Conservation (phyloP, 2,329 filamentous ascomycete species). For the Aotearoamyces nothofagi region DNA sequence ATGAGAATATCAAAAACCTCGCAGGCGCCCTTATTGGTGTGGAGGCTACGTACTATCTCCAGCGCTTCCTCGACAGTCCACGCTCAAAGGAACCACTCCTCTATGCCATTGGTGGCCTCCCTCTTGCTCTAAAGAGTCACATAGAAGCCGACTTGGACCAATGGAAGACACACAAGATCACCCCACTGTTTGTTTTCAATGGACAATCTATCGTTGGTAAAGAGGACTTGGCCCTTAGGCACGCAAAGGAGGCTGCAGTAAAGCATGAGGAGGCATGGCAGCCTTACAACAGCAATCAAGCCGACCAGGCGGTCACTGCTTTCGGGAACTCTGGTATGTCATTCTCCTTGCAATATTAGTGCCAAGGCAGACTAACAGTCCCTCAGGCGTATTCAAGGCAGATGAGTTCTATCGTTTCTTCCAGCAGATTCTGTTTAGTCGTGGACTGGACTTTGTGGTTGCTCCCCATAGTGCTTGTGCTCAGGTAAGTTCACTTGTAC, state of each 20-base stretch:
- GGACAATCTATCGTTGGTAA: constrained; percentile 69
- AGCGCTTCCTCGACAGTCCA: constrained; percentile 55
- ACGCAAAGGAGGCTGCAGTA: constrained; percentile 47
- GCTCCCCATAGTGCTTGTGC: constrained; percentile 80
- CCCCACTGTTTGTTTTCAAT: constrained; percentile 83
- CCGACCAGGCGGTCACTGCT: constrained; percentile 66
- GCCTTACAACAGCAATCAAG: constrained; percentile 68
- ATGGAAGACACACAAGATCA: constrained; percentile 55
- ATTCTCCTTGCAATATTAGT: no score
- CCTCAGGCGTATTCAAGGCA: constrained; percentile 50
- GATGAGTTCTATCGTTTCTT: constrained; percentile 64
- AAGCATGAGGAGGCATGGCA: constrained; percentile 73
- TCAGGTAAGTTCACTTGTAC: constrained; percentile 57
- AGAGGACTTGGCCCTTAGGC: constrained; percentile 51
- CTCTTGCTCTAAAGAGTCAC: constrained; percentile 59
- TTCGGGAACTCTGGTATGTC: constrained; percentile 67
- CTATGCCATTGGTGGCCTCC: constrained; percentile 76
- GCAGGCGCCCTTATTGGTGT: constrained; percentile 50
- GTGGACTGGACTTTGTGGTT: constrained; percentile 60
- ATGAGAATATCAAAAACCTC: no score
- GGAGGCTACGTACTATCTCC: constrained; percentile 81
- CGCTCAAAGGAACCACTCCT: constrained; percentile 75
- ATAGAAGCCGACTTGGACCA: constrained; percentile 63
- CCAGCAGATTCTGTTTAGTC: constrained; percentile 55
- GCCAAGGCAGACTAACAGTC: constrained; percentile 19